Evolutionary conservation across 2,329 filamentous ascomycete species (phyloP).

Genomic region (Shiraia sp.): DNA sequence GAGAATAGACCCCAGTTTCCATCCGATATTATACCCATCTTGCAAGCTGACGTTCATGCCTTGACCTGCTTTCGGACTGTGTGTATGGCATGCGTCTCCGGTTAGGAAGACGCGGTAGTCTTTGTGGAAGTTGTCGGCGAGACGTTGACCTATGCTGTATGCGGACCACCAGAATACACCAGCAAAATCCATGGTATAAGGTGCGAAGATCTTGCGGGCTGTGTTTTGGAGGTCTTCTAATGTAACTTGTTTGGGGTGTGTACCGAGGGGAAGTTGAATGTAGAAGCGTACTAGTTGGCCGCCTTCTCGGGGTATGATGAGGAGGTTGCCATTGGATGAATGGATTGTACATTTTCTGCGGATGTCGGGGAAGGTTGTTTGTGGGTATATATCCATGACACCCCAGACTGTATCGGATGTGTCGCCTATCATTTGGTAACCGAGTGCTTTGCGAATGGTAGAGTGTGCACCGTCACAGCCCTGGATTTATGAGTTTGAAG

Average conservation of each 20-base stretch:
- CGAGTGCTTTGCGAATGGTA: conserved; percentile 54
- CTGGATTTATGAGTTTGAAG: conserved; percentile 16
- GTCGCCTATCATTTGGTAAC: conserved; percentile 63
- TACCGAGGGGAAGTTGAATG: conserved; percentile 60
- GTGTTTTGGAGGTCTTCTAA: conserved; percentile 58
- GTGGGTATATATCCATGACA: conserved; percentile 57
- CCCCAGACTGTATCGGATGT: conserved; percentile 62
- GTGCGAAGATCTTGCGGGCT: conserved; percentile 58
- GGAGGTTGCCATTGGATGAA: conserved; percentile 50
- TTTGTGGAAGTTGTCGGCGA: conserved; percentile 71
- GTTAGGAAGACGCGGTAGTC: conserved; percentile 68
- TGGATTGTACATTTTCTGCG: conserved; percentile 56
- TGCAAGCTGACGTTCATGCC: conserved; percentile 66
- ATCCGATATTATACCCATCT: conserved; percentile 62
- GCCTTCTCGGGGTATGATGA: conserved; percentile 60
- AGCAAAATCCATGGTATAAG: conserved; percentile 59
- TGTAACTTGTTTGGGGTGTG: conserved; percentile 56
- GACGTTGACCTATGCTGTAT: conserved; percentile 71
- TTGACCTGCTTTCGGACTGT: conserved; percentile 73
- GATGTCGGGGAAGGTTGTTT: conserved; percentile 56
- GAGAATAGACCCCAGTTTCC: conserved; percentile 55
- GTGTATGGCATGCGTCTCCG: conserved; percentile 70
- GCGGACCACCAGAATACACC: conserved; percentile 72
- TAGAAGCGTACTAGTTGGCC: conserved; percentile 64
- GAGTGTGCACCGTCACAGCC: conserved; percentile 60